phyloP scores from a whole-genome alignment of 2,329 filamentous ascomycete species.

The Cordyceps fumosorosea region DNA sequence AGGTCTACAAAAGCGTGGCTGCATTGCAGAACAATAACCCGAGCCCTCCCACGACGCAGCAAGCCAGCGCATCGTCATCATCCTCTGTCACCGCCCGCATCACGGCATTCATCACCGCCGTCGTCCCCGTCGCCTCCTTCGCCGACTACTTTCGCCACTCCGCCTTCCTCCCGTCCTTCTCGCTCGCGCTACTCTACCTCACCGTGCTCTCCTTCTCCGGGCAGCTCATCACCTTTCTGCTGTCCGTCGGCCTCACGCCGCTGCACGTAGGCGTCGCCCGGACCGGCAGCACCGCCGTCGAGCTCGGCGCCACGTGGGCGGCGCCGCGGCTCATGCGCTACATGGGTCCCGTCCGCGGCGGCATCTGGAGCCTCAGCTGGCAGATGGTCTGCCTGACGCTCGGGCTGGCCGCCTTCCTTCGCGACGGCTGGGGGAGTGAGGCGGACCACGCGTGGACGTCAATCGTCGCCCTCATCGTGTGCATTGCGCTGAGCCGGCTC shows the following conservation, averaged over 20 bases:
- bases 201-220: constrained; percentile 53
- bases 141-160: constrained; percentile 44
- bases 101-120: neutral
- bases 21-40: constrained; percentile 13
- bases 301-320: constrained; percentile 55
- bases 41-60: neutral
- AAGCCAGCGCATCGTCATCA: neutral
- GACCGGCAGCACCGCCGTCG: constrained; percentile 45
- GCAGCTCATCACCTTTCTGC: constrained; percentile 59
- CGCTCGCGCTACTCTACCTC: constrained; percentile 53
- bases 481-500: constrained; percentile 49
- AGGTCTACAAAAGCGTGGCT: constrained; percentile 21
- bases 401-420: constrained; percentile 37
- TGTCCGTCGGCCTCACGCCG: constrained; percentile 46
- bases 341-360: constrained; percentile 55
- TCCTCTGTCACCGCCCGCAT: constrained; percentile 1
- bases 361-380: constrained; percentile 65
- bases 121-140: constrained; percentile 17
- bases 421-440: constrained; percentile 24
- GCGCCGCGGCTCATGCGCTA: constrained; percentile 48
- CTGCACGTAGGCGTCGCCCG: constrained; percentile 47
- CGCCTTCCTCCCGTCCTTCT: constrained; percentile 54
- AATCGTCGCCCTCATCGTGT: constrained; percentile 41
- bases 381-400: constrained; percentile 51
- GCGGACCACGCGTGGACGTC: constrained; percentile 26